Evolutionary conservation across 441 rosid genomes (phyloP).

Genomic region (Cnidoscolus chayamansa): DNA sequence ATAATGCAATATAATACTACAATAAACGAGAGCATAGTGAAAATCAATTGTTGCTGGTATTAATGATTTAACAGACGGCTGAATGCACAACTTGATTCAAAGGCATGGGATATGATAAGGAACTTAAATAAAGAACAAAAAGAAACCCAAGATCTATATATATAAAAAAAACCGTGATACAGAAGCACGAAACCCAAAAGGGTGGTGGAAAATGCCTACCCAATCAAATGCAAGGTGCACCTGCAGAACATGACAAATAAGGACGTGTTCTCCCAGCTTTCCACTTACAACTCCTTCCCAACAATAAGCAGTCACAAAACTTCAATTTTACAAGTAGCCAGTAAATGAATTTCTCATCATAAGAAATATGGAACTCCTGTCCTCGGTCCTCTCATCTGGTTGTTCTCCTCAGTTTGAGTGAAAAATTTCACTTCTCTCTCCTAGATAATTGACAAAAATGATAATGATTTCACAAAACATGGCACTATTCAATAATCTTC

Average conservation of each 20-base stretch:
- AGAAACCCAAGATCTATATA: constrained; percentile 17
- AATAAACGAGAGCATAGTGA: background rate
- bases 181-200: constrained; percentile 5
- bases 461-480: background rate
- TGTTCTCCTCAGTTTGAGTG: constrained; percentile 98
- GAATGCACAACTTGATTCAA: constrained; percentile 15
- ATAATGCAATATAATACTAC: too few species aligned
- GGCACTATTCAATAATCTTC: background rate
- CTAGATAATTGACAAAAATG: constrained; percentile 32
- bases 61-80: constrained; percentile 8
- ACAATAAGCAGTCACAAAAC: constrained; percentile 20
- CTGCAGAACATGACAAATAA: constrained; percentile 17
- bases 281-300: constrained; percentile 15
- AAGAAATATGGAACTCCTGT: constrained; percentile 98
- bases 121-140: background rate
- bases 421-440: constrained; percentile 97
- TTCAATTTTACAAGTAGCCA: constrained; percentile 32
- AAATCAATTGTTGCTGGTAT: constrained; percentile 3
- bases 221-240: constrained; percentile 24
- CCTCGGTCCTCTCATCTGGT: constrained; percentile 99
- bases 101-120: background rate
- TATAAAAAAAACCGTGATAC: background rate
- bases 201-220: constrained; percentile 21
- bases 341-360: constrained; percentile 32
- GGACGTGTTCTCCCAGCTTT: constrained; percentile 17